Evolutionary conservation across 768 basidiomycete species (phyloP).

Genomic region (Auriscalpium orientale): DNA sequence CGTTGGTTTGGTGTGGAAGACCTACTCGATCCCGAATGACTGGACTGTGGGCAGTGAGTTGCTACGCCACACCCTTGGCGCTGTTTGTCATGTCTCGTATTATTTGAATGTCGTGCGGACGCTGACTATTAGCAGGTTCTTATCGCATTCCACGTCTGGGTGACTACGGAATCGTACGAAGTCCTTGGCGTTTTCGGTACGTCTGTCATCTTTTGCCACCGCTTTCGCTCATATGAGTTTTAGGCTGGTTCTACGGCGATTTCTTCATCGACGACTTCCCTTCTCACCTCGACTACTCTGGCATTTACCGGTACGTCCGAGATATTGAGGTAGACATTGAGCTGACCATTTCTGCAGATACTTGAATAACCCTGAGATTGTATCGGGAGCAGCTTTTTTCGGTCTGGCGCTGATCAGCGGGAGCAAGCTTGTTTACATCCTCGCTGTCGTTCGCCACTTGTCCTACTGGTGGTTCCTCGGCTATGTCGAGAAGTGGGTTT

Average conservation of each 20-base stretch:
- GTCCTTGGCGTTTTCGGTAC: slow-evolving; percentile 89
- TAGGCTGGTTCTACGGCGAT: slow-evolving; percentile 98
- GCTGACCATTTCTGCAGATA: slow-evolving; percentile 39
- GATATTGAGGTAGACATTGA: neutral
- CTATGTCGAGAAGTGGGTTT: slow-evolving; percentile 79
- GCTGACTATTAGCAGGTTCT: slow-evolving; percentile 44
- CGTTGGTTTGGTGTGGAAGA: slow-evolving; percentile 80
- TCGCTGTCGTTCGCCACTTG: slow-evolving; percentile 80
- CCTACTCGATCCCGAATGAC: slow-evolving; percentile 71
- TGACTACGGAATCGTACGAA: slow-evolving; percentile 82
- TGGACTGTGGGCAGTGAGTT: slow-evolving; percentile 88
- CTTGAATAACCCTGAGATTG: slow-evolving; percentile 91
- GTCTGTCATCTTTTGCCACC: slow-evolving; percentile 9
- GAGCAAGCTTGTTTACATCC: slow-evolving; percentile 80
- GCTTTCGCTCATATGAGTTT: neutral
- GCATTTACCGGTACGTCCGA: slow-evolving; percentile 76
- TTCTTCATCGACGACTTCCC: slow-evolving; percentile 96
- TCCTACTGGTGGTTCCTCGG: slow-evolving; percentile 96
- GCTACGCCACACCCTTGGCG: slow-evolving; percentile 81
- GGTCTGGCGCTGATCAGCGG: slow-evolving; percentile 88
- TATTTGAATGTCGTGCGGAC: neutral
- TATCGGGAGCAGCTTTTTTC: slow-evolving; percentile 94
- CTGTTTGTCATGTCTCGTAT: slow-evolving; percentile 40
- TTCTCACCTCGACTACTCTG: slow-evolving; percentile 85
- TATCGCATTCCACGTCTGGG: slow-evolving; percentile 86